phyloP scores from a whole-genome alignment of 2,329 filamentous ascomycete genomes.

The Talaromyces sp. region DNA sequence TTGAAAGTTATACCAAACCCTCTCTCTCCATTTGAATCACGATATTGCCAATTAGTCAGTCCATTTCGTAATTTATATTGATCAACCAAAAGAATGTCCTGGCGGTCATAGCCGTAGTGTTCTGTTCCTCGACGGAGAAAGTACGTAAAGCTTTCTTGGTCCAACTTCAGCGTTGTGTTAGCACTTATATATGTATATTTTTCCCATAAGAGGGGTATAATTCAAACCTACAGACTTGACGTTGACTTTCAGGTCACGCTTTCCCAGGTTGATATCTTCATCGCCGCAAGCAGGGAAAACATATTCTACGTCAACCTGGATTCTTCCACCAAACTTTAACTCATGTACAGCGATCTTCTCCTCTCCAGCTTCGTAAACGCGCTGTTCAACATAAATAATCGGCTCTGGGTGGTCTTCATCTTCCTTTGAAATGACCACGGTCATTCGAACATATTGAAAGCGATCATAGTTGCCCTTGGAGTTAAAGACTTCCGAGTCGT shows the following conservation, averaged over 20 bases:
- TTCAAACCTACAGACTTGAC: slow-evolving; percentile 12
- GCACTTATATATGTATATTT: slow-evolving; percentile 2
- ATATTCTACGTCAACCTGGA: slow-evolving; percentile 13
- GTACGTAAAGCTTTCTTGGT: slow-evolving; percentile 10
- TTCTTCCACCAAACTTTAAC: slow-evolving; percentile 9
- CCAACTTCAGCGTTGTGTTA: slow-evolving; percentile 8
- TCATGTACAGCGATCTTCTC: slow-evolving; percentile 13
- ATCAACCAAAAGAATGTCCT: background rate
- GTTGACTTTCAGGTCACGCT: slow-evolving; percentile 13
- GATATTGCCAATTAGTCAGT: background rate
- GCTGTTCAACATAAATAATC: slow-evolving; percentile 15
- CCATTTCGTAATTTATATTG: background rate
- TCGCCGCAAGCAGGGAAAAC: slow-evolving; percentile 14
- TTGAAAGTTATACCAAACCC: background rate
- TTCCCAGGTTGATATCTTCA: slow-evolving; percentile 12
- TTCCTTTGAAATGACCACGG: background rate
- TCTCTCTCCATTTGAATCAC: background rate
- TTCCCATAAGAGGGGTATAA: background rate
- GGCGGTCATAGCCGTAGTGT: slow-evolving; percentile 14
- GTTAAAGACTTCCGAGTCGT: slow-evolving; percentile 2
- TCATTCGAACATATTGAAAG: background rate
- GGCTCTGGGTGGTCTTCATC: slow-evolving; percentile 9
- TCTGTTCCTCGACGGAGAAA: slow-evolving; percentile 11
- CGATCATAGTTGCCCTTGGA: background rate
- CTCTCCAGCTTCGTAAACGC: slow-evolving; percentile 5